phyloP scores from a whole-genome alignment of 2,329 filamentous ascomycete species.

The Didymella pinodella region DNA sequence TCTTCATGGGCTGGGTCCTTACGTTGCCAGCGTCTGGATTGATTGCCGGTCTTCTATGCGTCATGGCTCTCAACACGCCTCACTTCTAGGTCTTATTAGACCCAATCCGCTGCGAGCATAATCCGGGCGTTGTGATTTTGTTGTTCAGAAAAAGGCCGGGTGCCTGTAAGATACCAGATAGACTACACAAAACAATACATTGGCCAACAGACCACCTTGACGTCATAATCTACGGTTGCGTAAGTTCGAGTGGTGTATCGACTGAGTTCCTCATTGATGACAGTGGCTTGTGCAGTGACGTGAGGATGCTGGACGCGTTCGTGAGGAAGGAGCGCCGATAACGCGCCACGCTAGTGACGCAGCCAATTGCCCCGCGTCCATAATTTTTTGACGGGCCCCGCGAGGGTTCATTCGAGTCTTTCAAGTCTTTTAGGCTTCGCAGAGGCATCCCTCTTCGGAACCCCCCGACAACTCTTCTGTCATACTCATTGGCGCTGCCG shows the following conservation, averaged over 20 bases:
- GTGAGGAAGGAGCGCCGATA: slow-evolving; percentile 16
- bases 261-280: too few species aligned
- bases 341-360: slow-evolving; percentile 20
- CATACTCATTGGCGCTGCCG: slow-evolving; percentile 23
- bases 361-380: slow-evolving; percentile 14
- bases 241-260: too few species aligned
- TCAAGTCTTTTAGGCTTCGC: slow-evolving; percentile 25
- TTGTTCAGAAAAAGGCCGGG: too few species aligned
- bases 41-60: slow-evolving; percentile 51
- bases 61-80: slow-evolving; percentile 55
- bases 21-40: slow-evolving; percentile 55
- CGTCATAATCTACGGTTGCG: too few species aligned
- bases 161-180: too few species aligned
- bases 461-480: slow-evolving; percentile 21
- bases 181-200: too few species aligned
- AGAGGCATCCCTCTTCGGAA: slow-evolving; percentile 27
- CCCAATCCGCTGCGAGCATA: too few species aligned
- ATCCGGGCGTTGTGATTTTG: too few species aligned
- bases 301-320: slow-evolving; percentile 1
- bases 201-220: too few species aligned
- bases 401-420: slow-evolving; percentile 14
- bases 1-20: slow-evolving; percentile 54
- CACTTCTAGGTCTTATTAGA: slow-evolving; percentile 34
- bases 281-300: too few species aligned
- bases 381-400: slow-evolving; percentile 18